Evolutionary conservation across 306 rosid genomes (phyloP).

Genomic region (Malus fusca): DNA sequence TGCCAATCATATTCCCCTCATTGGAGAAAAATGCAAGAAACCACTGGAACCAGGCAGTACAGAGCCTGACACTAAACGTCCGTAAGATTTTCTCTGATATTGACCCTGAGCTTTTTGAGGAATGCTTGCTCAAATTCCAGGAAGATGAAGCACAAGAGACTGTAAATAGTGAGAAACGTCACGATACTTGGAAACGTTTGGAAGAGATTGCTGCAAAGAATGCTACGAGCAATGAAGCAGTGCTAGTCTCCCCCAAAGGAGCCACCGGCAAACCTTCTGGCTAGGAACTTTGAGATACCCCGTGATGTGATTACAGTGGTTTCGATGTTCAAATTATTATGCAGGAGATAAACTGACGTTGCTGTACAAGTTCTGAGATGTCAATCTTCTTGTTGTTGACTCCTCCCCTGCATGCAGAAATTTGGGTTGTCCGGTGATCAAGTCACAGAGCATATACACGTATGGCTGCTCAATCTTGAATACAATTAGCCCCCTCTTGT

Average conservation of each 20-base stretch:
- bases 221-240: slow-evolving; percentile 61
- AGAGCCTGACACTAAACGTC: slow-evolving; percentile 75
- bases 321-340: slow-evolving; percentile 13
- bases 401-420: slow-evolving; percentile 1
- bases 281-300: slow-evolving; percentile 23
- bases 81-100: slow-evolving; percentile 72
- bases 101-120: slow-evolving; percentile 71
- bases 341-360: slow-evolving; percentile 8
- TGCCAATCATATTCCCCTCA: slow-evolving; percentile 83
- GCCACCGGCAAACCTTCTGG: slow-evolving; percentile 42
- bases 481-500: slow-evolving; percentile 27
- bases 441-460: slow-evolving; percentile 17
- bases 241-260: slow-evolving; percentile 62
- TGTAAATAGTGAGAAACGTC: slow-evolving; percentile 46
- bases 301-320: background rate
- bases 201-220: slow-evolving; percentile 85
- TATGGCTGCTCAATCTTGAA: slow-evolving; percentile 22
- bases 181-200: slow-evolving; percentile 70
- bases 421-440: slow-evolving; percentile 20
- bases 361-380: slow-evolving; percentile 11
- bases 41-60: slow-evolving; percentile 97
- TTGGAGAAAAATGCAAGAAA: slow-evolving; percentile 62
- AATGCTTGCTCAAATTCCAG: slow-evolving; percentile 61
- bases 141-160: slow-evolving; percentile 63
- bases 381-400: slow-evolving; percentile 17